Conservation (phyloP, 2,329 filamentous ascomycete genomes). For the Alternaria metachromatica region DNA sequence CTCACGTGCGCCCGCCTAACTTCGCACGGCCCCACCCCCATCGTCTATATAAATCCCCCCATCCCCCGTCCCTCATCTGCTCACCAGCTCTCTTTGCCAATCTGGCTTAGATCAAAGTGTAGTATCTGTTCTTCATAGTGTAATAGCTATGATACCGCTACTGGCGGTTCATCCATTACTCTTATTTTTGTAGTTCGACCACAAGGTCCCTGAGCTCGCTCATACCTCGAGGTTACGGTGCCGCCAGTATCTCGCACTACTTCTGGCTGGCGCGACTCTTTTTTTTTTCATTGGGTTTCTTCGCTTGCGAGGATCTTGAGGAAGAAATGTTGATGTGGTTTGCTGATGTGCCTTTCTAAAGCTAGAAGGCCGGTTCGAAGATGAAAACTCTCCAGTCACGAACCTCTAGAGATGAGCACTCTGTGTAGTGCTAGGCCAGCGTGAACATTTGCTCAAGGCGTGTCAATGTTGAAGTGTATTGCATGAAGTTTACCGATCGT, state of each 20-base stretch:
- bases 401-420: fast-evolving
- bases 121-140: neutral
- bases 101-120: neutral
- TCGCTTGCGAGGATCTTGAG: neutral
- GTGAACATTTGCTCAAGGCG: neutral
- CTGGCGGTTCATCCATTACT: neutral
- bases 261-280: neutral
- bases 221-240: neutral
- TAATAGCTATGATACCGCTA: neutral
- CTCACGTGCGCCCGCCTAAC: neutral
- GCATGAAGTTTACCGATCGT: neutral
- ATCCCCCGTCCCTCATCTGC: neutral
- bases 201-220: neutral
- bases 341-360: fast-evolving
- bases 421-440: neutral
- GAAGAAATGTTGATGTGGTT: neutral
- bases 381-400: fast-evolving
- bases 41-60: neutral
- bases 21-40: neutral
- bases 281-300: neutral
- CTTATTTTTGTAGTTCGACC: neutral
- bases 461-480: neutral
- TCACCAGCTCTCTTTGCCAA: neutral
- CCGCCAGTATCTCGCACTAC: neutral
- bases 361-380: neutral